Base-by-base conservation (phyloP, 306 rosid genomes). In the Chamaecrista fasciculata region DNA sequence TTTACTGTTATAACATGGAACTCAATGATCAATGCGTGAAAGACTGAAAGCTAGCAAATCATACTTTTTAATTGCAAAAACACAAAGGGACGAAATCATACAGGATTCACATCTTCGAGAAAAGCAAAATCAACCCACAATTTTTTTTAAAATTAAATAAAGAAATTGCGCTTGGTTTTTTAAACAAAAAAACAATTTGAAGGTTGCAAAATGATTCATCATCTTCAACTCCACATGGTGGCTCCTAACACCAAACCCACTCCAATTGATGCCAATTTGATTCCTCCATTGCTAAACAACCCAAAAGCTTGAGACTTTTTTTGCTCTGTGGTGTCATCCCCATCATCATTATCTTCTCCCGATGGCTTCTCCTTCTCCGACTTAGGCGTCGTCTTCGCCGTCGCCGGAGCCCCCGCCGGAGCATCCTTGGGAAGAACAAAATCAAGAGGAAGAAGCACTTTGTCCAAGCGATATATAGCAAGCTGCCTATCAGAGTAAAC, bases 391-490 rank as follows among this genome's bases (percentile, higher is more conserved):
- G 78, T 62, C 23, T 79, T 70, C 15, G 74, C 76, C 8, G 47
- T 69, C 15, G 77, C 79, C 2, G 86, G 88, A 1, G 86, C 82
- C 0, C 81, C 66, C 3, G 94, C 71, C 0, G 82, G 82, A 0
- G 85, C 28, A 10, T 24, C 76, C 49, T 60, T 72, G 1, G 85
- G 69, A 0, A 66, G 61, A 9, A 85, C 76, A 29, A 83, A 25
- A 11, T 84, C 91, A 2, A 77, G 36, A 16, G 95, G 95, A 70
- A 81, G 83, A 28, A 88, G 80, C 34, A 88, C 95, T 36, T 75
- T 79, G 62, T 85, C 82, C 42, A 88, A 16, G 8, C 76, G 78
- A 34, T 88, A 88, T 21, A 88, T 60, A 7, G 95, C 95, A 5
- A 88, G 46, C 24, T 79, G 86, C 29, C 34, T 61, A 49, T 85